A percentile compares a stretch with the other conserved stretches of the same genome.
Evolutionary conservation across 202 grass and related monocot genomes (phyloP).

Genomic region (Setaria viridis): DNA sequence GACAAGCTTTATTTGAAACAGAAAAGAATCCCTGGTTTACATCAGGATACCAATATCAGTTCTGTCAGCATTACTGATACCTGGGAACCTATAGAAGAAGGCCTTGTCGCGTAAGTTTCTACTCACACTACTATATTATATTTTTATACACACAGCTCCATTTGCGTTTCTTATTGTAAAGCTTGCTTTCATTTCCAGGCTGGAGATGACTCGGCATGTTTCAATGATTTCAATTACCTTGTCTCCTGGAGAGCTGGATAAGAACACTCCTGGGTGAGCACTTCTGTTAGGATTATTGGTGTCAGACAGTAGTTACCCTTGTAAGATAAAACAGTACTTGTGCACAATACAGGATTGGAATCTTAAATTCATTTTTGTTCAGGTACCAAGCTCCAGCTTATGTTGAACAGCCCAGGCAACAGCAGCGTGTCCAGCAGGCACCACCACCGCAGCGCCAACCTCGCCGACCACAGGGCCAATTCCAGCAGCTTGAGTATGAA

Average conservation of each 20-base stretch:
- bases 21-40: conserved; percentile 79
- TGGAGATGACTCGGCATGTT: conserved; percentile 88
- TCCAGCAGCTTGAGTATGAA: conserved; percentile 65
- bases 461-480: conserved; percentile 52
- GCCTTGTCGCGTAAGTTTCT: conserved; percentile 76
- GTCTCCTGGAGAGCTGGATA: conserved; percentile 72
- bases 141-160: not conserved
- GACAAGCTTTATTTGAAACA: conserved; percentile 53
- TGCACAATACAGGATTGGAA: not conserved
- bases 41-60: conserved; percentile 80
- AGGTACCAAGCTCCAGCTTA: conserved; percentile 87
- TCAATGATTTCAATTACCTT: conserved; percentile 91
- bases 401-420: conserved; percentile 66
- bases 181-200: conserved; percentile 41
- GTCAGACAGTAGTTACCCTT: not conserved
- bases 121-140: conserved; percentile 32
- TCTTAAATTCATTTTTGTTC: conserved; percentile 39
- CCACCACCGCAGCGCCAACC: conserved; percentile 53
- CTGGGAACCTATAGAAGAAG: conserved; percentile 96
- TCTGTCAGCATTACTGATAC: conserved; percentile 90
- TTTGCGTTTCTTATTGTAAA: conserved; percentile 21
- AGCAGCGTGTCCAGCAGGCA: conserved; percentile 60
- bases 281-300: conserved; percentile 12
- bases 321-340: not conserved
- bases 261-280: conserved; percentile 70